Conservation (phyloP, 352 stramenopile species). For the Phytophthora fragariae region DNA sequence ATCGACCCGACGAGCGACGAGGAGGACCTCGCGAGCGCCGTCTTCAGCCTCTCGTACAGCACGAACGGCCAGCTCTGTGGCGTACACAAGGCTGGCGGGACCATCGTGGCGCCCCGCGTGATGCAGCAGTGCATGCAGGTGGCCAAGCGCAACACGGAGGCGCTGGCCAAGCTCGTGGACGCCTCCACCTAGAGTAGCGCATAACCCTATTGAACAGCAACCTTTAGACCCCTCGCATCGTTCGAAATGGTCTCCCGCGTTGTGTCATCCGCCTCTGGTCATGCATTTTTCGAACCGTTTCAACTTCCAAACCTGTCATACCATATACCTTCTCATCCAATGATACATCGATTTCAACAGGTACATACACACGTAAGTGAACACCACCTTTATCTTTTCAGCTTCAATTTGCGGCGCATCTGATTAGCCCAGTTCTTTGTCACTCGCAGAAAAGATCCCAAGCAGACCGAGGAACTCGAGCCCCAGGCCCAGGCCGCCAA, state of each 20-base stretch:
- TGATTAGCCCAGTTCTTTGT: conserved; percentile 15
- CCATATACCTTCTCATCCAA: not conserved
- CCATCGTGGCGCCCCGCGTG: conserved; percentile 48
- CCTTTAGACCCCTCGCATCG: not conserved
- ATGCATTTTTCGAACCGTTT: not conserved
- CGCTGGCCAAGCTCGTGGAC: conserved; percentile 54
- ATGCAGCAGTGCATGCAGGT: conserved; percentile 73
- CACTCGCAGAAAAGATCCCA: conserved; percentile 38
- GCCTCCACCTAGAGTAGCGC: conserved; percentile 20
- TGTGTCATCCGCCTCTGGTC: not conserved
- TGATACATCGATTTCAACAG: not conserved
- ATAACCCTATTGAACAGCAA: conserved; percentile 1
- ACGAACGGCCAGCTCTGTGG: conserved; percentile 66
- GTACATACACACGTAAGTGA: too few relatives aligned
- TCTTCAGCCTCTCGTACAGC: conserved; percentile 77
- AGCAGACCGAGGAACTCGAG: conserved; percentile 9
- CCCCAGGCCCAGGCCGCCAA: not conserved
- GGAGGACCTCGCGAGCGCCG: conserved; percentile 62
- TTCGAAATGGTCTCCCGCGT: too few relatives aligned
- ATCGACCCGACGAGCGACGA: conserved; percentile 81
- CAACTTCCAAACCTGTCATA: not conserved
- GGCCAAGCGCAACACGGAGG: conserved; percentile 53
- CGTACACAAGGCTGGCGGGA: conserved; percentile 78
- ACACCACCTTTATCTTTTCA: too few relatives aligned
- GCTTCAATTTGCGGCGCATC: not conserved